Conservation (phyloP, 179 eudicot species). For the Silene vulgaris region DNA sequence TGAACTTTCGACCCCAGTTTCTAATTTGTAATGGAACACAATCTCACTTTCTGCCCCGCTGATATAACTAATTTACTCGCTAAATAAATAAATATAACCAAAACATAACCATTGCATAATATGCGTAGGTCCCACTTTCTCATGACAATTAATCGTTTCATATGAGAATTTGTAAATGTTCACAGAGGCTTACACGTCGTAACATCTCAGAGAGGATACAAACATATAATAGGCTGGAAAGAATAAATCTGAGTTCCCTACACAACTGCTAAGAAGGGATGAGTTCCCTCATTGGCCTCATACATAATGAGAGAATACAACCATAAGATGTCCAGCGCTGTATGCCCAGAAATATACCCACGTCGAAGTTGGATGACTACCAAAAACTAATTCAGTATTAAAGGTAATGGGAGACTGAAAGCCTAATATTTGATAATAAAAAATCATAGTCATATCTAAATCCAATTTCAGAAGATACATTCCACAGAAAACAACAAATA, state of each 20-base stretch:
- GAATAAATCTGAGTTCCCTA: too few species aligned
- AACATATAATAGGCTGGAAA: background rate
- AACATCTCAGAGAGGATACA: background rate
- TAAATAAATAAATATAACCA: background rate
- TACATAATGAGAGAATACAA: background rate
- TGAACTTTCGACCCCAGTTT: too few species aligned
- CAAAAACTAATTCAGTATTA: background rate
- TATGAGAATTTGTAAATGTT: background rate
- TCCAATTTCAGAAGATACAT: background rate
- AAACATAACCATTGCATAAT: background rate
- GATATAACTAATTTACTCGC: too few species aligned
- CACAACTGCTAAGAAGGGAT: background rate
- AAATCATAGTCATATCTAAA: background rate
- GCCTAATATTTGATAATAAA: background rate
- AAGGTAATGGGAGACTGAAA: background rate
- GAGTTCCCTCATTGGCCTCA: background rate
- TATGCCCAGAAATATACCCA: background rate
- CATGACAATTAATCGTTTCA: background rate
- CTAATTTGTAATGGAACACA: too few species aligned
- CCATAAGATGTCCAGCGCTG: background rate
- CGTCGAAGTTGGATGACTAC: background rate
- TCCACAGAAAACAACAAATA: background rate
- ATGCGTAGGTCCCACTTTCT: background rate
- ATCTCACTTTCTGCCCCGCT: too few species aligned
- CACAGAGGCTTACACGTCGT: conserved; percentile 6